These are phyloP conservation scores for Neurospora sp. DNA, from an alignment of 495 filamentous ascomycete genomes.

Conservation along the genomic window DNA sequence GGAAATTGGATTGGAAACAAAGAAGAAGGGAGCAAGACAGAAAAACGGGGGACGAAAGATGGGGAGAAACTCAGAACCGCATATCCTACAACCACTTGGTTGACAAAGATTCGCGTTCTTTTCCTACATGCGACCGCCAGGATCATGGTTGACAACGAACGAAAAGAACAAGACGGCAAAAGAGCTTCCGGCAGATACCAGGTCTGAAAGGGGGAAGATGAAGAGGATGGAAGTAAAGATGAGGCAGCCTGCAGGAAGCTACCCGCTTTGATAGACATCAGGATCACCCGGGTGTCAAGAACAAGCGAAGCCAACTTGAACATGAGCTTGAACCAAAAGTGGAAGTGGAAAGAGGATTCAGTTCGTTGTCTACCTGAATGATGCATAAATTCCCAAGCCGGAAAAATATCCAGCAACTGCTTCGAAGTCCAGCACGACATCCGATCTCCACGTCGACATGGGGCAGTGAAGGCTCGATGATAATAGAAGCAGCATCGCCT, in stretches of 20 bases:
- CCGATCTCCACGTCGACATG: background rate
- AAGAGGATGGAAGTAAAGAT: background rate
- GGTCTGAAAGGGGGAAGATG: background rate
- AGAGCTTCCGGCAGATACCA: background rate
- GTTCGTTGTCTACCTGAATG: background rate
- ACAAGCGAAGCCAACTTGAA: background rate
- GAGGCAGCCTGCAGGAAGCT: background rate
- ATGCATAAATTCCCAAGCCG: no score
- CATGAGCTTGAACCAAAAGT: background rate
- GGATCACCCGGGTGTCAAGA: no score
- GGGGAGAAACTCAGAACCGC: no score
- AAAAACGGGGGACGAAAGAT: no score
- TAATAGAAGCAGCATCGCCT: background rate
- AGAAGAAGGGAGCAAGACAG: no score
- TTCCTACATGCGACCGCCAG: no score
- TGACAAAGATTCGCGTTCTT: no score
- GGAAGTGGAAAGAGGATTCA: background rate
- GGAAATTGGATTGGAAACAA: no score
- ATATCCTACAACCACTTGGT: no score
- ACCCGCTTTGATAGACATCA: background rate
- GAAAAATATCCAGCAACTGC: no score
- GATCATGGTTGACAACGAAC: background rate
- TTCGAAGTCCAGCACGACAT: background rate
- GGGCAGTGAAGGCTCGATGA: background rate
- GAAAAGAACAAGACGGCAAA: background rate